Percentiles rank a stretch among this genome's conserved stretches.
phyloP scores from a whole-genome alignment of 2,329 filamentous ascomycete species.

The Fusarium aywerte region DNA sequence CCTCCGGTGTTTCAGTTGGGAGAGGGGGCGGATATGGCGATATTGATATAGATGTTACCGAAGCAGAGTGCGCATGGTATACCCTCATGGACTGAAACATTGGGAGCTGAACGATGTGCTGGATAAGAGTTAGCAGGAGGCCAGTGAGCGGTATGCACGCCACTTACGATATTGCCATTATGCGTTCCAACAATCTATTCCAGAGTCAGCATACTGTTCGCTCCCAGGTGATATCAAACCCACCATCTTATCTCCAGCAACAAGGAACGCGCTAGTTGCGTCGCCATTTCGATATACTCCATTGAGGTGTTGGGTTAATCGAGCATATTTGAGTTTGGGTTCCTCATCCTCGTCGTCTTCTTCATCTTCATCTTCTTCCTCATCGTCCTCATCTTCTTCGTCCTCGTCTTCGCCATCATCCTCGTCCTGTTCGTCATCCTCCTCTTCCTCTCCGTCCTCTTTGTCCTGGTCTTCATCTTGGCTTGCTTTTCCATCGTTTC shows the following conservation, averaged over 20 bases:
- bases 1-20: constrained; percentile 57
- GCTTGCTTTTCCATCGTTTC: constrained; percentile 37
- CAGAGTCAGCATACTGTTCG: constrained; percentile 35
- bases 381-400: constrained; percentile 75
- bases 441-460: constrained; percentile 25
- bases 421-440: constrained; percentile 47
- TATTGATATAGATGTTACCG: constrained; percentile 87
- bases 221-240: constrained; percentile 33
- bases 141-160: neutral
- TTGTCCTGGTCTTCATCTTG: constrained; percentile 28
- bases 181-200: constrained; percentile 88
- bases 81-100: constrained; percentile 82
- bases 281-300: constrained; percentile 93
- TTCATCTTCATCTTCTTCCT: constrained; percentile 68
- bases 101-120: constrained; percentile 89
- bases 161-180: constrained; percentile 92
- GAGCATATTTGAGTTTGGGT: constrained; percentile 91
- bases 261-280: constrained; percentile 89
- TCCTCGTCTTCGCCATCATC: constrained; percentile 63
- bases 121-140: constrained; percentile 44
- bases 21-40: constrained; percentile 80
- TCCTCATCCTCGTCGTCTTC: constrained; percentile 78
- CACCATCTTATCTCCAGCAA: constrained; percentile 97
- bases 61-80: constrained; percentile 93
- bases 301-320: constrained; percentile 81